Base-by-base conservation (phyloP, 345 rosid genomes). In the Corchorus capsularis region DNA sequence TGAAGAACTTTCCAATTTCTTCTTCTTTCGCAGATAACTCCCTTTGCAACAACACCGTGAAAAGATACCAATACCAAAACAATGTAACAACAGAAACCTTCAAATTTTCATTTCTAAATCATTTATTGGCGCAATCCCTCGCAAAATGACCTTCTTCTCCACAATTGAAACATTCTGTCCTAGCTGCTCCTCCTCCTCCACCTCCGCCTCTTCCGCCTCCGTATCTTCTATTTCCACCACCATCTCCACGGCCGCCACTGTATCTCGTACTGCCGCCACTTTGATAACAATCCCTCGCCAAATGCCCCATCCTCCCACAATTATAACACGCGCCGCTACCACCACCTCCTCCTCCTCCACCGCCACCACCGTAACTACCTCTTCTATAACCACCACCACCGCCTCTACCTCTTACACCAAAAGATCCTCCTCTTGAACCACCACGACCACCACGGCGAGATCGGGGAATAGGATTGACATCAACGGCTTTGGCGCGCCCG, bases 121-220 rank as follows among this genome's bases (percentile, higher is more conserved):
- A 35, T 22, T 75, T 50, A n/a, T 67, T 69, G 37, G 79, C 71
- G 71, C 94, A 90, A 50, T 90, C 91, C 80, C 91, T 79, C 4
- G 91, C 91, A 79, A 88, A 84, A 84, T 90, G 92, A 63, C 94
- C 92, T 78, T 84, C 92, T 63, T 85, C 87, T 12, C 92, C 92
- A 57, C 94, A 88, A 65, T 70, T 84, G 49, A 83, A 90, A 75
- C 94, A 88, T 17, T 80, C 83, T 37, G 8, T 15, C 59, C 72
- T 13, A 6, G 43, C 46, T n/a, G n/a, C n/a, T n/a, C n/a, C n/a
- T n/a, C n/a, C n/a, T 3, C 86, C 79, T 3, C 89, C 85, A 9
- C 86, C 82, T 11, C 85, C 84, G 5, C 78, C 72, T 0, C 83
- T 6, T 10, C 56, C 56, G 34, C 83, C 74, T 0, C 81, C 82